A percentile compares a stretch with the other conserved stretches of the same genome.
Conservation (phyloP, 768 basidiomycete species). For the Russula griseocarnosa region DNA sequence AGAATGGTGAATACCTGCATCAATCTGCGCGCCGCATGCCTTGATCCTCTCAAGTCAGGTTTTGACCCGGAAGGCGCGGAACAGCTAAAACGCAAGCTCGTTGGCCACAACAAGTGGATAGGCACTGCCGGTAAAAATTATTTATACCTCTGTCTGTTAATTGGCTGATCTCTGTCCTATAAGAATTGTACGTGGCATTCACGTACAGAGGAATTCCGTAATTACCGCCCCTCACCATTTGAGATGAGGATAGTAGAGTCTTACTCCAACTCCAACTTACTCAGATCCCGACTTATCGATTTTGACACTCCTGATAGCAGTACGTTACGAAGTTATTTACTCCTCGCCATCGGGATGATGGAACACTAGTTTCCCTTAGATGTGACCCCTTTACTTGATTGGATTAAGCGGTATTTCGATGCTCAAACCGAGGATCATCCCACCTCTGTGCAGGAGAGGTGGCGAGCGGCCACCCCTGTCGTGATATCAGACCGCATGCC, state of each 20-base stretch:
- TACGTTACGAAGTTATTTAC: constrained; percentile 29
- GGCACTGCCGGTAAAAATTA: constrained; percentile 63
- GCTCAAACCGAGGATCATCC: constrained; percentile 31
- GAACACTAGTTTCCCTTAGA: constrained; percentile 33
- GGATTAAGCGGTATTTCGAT: constrained; percentile 74
- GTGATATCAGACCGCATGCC: constrained; percentile 65
- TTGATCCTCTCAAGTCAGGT: constrained; percentile 39
- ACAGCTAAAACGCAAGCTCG: constrained; percentile 50
- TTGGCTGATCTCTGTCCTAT: constrained; percentile 13
- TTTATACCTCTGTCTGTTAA: background rate
- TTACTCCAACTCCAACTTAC: constrained; percentile 14
- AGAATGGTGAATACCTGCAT: constrained; percentile 44
- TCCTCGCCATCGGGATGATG: background rate
- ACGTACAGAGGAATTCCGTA: constrained; percentile 78
- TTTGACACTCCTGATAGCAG: constrained; percentile 53
- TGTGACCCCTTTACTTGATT: constrained; percentile 52
- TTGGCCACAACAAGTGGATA: constrained; percentile 68
- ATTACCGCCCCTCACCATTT: constrained; percentile 19
- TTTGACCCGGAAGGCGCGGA: constrained; percentile 68
- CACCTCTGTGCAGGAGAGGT: constrained; percentile 47
- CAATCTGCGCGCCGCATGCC: background rate
- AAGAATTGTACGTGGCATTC: constrained; percentile 79
- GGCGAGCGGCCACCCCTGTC: constrained; percentile 51
- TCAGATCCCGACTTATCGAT: constrained; percentile 61
- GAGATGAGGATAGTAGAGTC: constrained; percentile 4